These are phyloP conservation scores for Entophlyctis luteolus DNA, from an alignment of 192 early-diverging fungal species.

Conservation along the genomic window DNA sequence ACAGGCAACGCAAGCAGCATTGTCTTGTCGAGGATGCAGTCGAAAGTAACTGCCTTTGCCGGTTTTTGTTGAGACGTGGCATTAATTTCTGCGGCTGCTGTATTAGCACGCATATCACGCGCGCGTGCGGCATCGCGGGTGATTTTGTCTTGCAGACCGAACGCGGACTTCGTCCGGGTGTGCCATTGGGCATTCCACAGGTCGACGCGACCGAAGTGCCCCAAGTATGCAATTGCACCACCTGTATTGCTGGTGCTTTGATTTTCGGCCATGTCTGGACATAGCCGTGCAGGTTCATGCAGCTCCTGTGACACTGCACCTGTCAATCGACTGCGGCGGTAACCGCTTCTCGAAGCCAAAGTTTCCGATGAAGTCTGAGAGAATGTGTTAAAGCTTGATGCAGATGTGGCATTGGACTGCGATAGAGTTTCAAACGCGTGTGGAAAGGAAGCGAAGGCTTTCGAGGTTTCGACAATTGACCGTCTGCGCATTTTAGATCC, in stretches of 20 bases:
- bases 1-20: slow-evolving; percentile 12
- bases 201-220: slow-evolving; percentile 2
- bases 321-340: neutral
- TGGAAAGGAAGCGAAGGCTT: neutral
- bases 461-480: neutral
- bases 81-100: too few species aligned
- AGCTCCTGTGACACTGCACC: neutral
- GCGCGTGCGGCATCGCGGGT: neutral
- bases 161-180: slow-evolving; percentile 7
- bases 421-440: neutral
- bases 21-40: slow-evolving; percentile 18
- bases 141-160: slow-evolving; percentile 9
- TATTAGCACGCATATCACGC: too few species aligned
- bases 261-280: neutral
- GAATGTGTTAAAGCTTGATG: neutral
- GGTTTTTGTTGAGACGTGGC: too few species aligned
- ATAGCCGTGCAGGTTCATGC: neutral
- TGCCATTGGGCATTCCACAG: slow-evolving; percentile 19
- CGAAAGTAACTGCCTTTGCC: too few species aligned
- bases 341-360: too few species aligned
- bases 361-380: neutral
- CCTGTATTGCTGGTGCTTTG: neutral
- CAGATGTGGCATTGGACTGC: neutral
- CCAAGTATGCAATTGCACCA: slow-evolving; percentile 6
- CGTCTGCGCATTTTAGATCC: slow-evolving; percentile 4